These are phyloP conservation scores for Dorcoceras hygrometricum DNA, from an alignment of 257 asterid genomes.

Conservation along the genomic window DNA sequence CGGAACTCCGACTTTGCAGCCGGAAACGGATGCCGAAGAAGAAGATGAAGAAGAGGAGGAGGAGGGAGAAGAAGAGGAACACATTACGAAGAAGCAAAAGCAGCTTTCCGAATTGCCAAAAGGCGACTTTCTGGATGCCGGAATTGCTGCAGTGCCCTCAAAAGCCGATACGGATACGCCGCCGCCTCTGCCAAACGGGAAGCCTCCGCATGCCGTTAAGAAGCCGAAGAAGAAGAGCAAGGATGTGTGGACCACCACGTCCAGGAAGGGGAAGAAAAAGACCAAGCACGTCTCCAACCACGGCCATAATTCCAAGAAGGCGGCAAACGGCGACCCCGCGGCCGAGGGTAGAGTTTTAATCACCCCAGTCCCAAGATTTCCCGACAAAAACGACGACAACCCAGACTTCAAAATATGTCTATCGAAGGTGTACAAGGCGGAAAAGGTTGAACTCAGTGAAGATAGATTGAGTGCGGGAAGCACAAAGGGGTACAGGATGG, in stretches of 20 bases:
- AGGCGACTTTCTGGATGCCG: constrained; percentile 15
- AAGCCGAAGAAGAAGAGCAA: constrained; percentile 79
- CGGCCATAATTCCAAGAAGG: constrained; percentile 38
- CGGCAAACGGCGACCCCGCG: constrained; percentile 27
- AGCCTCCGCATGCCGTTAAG: constrained; percentile 31
- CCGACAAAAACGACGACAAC: constrained; percentile 75
- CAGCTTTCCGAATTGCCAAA: constrained; percentile 40
- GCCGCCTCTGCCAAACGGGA: constrained; percentile 21
- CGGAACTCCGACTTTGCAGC: constrained; percentile 29
- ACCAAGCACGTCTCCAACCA: constrained; percentile 46
- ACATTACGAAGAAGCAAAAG: constrained; percentile 61
- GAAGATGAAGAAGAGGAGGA: constrained; percentile 34
- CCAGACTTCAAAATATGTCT: constrained; percentile 63
- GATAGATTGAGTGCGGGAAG: constrained; percentile 89
- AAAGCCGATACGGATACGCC: constrained; percentile 17
- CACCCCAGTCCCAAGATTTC: constrained; percentile 71
- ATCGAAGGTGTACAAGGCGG: constrained; percentile 88
- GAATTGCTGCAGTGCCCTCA: constrained; percentile 37
- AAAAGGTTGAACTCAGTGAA: constrained; percentile 85
- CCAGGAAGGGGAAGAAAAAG: constrained; percentile 71
- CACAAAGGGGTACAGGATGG: constrained; percentile 96
- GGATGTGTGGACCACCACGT: constrained; percentile 74
- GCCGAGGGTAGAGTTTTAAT: constrained; percentile 64
- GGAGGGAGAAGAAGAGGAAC: constrained; percentile 53
- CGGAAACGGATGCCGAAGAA: constrained; percentile 39